Evolutionary conservation across 2,329 filamentous ascomycete species (phyloP), one percentile per base, ranked within the genome.

Genomic region (Tothia fuscella): DNA sequence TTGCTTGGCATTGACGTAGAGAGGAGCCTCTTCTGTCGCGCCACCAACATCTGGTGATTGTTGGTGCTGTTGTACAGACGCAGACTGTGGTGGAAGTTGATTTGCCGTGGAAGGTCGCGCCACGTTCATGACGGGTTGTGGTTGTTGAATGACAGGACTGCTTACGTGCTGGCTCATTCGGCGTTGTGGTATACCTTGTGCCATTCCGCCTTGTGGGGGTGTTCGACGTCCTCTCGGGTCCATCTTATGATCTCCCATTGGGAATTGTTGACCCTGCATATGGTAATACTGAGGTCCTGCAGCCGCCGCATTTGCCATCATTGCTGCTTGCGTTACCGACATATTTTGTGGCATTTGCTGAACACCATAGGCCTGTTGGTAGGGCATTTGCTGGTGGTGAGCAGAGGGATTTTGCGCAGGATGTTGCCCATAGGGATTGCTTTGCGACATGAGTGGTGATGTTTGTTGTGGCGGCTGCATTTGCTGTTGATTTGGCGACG

Each of bases 1-100:
- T 56, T 98, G 91, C 61, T 98, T 98, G 4, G 91, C 91, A 54
- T 98, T 98, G 55, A 98, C 91, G 53, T 98, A 98, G 1, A 98
- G 68, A 0, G 91, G 91, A 0, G 89, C 89, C 57, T 98, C 91
- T 59, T 96, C 91, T 12, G 74, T 73, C 12, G 68, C 71, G 6
- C 80, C 68, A 1, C 82, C 74, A 53, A 91, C 76, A 57, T 95
- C 88, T 6, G 86, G 84, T 1, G 86, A 89, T 48, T 84, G 78
- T 45, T 76, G 77, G 47, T 75, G 74, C 63, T 80, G 79, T 56
- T 81, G 80, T 6, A 74, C 69, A 7, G 75, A 66, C 7, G 77
- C 69, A 21, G 78, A 76, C 46, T 76, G 71, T 25, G 62, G 64
- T 41, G 68, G 61, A 59, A 72, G 69, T 42, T 67, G 60, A 10